Percentiles rank a stretch among this genome's conserved stretches.
Conservation (phyloP, 257 asterid genomes). For the Gentiana macrophylla region DNA sequence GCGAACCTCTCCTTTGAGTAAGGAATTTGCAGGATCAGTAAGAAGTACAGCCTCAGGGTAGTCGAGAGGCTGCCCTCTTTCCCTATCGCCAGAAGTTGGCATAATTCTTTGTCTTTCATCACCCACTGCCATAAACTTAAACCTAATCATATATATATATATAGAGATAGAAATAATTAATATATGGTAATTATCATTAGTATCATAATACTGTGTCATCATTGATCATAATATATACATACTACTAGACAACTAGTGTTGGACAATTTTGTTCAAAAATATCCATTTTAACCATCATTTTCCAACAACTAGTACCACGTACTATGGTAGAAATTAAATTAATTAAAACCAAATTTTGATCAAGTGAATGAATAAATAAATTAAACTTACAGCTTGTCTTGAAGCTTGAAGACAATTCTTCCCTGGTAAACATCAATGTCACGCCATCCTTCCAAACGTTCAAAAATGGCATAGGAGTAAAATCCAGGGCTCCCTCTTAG, state of each 20-base stretch:
- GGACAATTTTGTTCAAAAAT: too few species aligned
- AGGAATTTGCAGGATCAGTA: conserved; percentile 44
- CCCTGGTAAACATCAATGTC: conserved; percentile 46
- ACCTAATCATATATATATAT: conserved; percentile 26
- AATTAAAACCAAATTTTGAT: too few species aligned
- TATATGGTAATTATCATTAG: too few species aligned
- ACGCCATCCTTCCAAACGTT: conserved; percentile 72
- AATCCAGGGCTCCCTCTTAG: conserved; percentile 60
- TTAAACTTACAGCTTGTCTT: conserved; percentile 30
- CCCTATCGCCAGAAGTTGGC: conserved; percentile 62
- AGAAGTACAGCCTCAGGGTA: conserved; percentile 85
- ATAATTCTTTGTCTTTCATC: conserved; percentile 75
- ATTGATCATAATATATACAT: too few species aligned
- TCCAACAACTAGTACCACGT: too few species aligned
- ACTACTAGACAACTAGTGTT: too few species aligned
- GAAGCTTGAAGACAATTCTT: conserved; percentile 65
- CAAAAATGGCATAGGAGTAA: conserved; percentile 57
- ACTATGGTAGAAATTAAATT: too few species aligned
- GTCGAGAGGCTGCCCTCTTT: conserved; percentile 46
- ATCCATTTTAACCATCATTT: too few species aligned
- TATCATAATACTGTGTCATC: too few species aligned
- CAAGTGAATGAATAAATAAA: too few species aligned
- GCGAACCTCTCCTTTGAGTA: conserved; percentile 67
- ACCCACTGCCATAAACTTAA: conserved; percentile 71
- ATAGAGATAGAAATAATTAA: neutral